Percentiles rank a stretch among this genome's conserved stretches.
phyloP scores from a whole-genome alignment of 75 land plant genomes.

The Selaginella tamariscina region DNA sequence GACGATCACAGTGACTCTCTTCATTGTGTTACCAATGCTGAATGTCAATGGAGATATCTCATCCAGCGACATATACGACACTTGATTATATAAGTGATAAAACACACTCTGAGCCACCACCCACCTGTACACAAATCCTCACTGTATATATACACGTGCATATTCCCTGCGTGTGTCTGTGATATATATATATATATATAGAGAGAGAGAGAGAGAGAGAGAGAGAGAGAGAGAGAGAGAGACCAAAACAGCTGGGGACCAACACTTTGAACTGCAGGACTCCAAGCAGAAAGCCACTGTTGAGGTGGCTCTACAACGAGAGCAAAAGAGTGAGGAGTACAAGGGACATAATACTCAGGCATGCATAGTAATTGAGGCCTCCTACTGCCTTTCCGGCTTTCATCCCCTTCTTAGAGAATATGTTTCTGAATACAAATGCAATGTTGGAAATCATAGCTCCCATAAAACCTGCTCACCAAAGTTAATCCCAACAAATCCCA shows the following conservation, averaged over 20 bases:
- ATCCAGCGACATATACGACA: conserved; percentile 70
- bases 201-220: neutral
- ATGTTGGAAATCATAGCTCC: conserved; percentile 79
- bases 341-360: conserved; percentile 52
- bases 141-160: neutral
- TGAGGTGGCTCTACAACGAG: conserved; percentile 59
- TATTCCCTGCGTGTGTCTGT: neutral
- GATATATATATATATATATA: neutral
- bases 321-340: conserved; percentile 52
- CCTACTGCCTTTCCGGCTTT: conserved; percentile 43
- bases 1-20: conserved; percentile 59
- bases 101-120: conserved; percentile 62
- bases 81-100: conserved; percentile 65
- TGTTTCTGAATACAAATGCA: conserved; percentile 71
- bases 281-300: conserved; percentile 53
- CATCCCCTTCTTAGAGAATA: conserved; percentile 69
- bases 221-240: neutral
- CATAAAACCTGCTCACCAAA: conserved; percentile 68
- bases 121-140: conserved; percentile 35
- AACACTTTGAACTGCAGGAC: conserved; percentile 33
- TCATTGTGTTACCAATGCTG: conserved; percentile 7
- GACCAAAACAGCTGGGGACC: conserved; percentile 51
- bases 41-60: conserved; percentile 44
- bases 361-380: conserved; percentile 74
- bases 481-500: neutral